Percentiles rank a stretch among this genome's conserved stretches.
phyloP scores from a whole-genome alignment of 371 early-diverging fungal genomes.

The Actinomortierella wolfii region DNA sequence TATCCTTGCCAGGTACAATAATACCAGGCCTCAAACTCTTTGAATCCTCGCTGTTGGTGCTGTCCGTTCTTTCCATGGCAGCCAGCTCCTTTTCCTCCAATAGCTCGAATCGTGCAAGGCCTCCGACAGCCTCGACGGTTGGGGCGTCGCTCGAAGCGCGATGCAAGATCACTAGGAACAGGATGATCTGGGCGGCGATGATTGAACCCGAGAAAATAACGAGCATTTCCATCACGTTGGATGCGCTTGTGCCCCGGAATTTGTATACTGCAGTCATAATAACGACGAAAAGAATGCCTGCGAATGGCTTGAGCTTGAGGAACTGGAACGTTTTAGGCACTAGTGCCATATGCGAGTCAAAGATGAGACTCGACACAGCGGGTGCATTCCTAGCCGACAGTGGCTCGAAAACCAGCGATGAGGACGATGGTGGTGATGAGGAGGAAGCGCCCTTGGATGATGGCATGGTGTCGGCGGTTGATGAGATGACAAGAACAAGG shows the following conservation, averaged over 20 bases:
- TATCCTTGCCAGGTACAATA: no score
- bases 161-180: constrained; percentile 22
- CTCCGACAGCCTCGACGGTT: constrained; percentile 13
- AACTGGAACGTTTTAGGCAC: constrained; percentile 18
- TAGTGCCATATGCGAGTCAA: constrained; percentile 21
- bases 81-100: no score
- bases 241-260: constrained; percentile 9
- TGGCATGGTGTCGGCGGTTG: no score
- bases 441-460: no score
- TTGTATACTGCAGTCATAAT: constrained; percentile 21
- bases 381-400: constrained; percentile 21
- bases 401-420: constrained; percentile 16
- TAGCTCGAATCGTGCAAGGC: constrained; percentile 16
- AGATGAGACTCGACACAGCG: constrained; percentile 11
- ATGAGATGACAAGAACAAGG: no score
- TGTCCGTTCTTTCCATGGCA: no score
- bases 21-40: no score
- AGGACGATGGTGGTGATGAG: no score
- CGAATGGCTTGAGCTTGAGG: constrained; percentile 27
- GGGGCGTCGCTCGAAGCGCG: constrained; percentile 18
- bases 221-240: constrained; percentile 10
- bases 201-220: constrained; percentile 13
- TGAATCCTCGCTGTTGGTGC: neutral
- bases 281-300: constrained; percentile 22
- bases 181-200: constrained; percentile 11